These are phyloP conservation scores for Circinella umbellata DNA, from an alignment of 371 early-diverging fungal species.

Conservation along the genomic window DNA sequence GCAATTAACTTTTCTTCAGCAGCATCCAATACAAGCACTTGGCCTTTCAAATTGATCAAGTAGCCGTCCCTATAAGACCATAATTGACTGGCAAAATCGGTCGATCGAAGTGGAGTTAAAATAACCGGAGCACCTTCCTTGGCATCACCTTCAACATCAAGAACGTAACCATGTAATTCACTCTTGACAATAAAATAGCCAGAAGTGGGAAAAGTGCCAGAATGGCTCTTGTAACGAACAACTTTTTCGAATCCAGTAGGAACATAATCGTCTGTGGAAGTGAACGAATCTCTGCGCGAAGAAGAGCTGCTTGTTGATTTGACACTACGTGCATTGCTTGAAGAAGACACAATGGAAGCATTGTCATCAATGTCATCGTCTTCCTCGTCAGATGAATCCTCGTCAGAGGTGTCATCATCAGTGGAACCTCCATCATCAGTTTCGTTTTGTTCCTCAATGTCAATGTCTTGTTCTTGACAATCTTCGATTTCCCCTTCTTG, in stretches of 20 bases:
- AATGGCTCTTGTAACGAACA: constrained; percentile 41
- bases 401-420: constrained; percentile 25
- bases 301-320: constrained; percentile 3
- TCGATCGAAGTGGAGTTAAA: constrained; percentile 35
- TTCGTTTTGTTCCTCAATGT: constrained; percentile 35
- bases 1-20: constrained; percentile 23
- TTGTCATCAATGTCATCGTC: constrained; percentile 22
- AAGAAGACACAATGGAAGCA: constrained; percentile 15
- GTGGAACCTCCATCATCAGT: constrained; percentile 33
- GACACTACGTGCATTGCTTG: constrained; percentile 7
- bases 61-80: constrained; percentile 57
- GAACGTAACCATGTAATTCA: constrained; percentile 45
- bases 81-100: constrained; percentile 52
- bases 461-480: constrained; percentile 30
- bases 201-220: constrained; percentile 30
- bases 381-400: constrained; percentile 29
- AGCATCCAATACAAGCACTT: constrained; percentile 39
- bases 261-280: constrained; percentile 27
- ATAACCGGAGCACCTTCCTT: constrained; percentile 29
- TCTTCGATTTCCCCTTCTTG: constrained; percentile 29
- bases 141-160: constrained; percentile 36
- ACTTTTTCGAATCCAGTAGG: constrained; percentile 51
- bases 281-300: constrained; percentile 24
- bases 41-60: constrained; percentile 54
- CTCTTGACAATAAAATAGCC: constrained; percentile 55